Evolutionary conservation across 208 protist species (phyloP), one percentile per base, ranked within the genome.

Genomic region (Crithidia sp.): DNA sequence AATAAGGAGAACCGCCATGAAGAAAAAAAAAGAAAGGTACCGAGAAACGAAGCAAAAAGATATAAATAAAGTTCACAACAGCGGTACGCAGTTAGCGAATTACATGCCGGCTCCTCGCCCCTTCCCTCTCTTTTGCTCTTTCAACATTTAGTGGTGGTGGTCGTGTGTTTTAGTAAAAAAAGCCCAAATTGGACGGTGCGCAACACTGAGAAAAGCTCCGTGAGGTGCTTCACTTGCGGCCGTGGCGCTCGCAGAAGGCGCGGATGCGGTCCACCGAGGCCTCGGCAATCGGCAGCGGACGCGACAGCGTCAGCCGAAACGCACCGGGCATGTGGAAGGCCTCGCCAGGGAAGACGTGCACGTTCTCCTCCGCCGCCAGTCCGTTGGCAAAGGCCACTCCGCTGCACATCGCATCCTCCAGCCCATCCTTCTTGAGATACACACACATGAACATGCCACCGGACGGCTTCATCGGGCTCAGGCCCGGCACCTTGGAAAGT

Each of bases 391-490:
- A 98, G 41, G 77, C 77, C 6, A 90, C 65, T 65, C 98, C 75
- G 53, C 90, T 81, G 41, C 50, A 58, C 58, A 85, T 71, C 50
- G 73, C 71, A 36, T 67, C 50, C 41, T 96, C 87, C 67, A 97
- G 88, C 70, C 85, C 68, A 4, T 76, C 67, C 6, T 87, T 57
- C 53, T 97, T 81, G n/a, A 98, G 89, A n/a, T 80, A 50, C 39
- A 98, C 88, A 19, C 82, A 81, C 50, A 98, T 86, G 77, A 97
- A 98, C 95, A 98, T 97, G 67, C 95, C 81, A 9, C 85, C 95
- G 57, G 81, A 59, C 19, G 96, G 94, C 55, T 71, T 75, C 71
- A 64, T 76, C 45, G 63, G 71, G 7, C 43, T 56, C 28, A 76
- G 71, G 16, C 71, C 61, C 7, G 71, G 62, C 5, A 64, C n/a